These are phyloP conservation scores for Penicillium paxilli DNA, from an alignment of 495 filamentous ascomycete species.

Conservation along the genomic window DNA sequence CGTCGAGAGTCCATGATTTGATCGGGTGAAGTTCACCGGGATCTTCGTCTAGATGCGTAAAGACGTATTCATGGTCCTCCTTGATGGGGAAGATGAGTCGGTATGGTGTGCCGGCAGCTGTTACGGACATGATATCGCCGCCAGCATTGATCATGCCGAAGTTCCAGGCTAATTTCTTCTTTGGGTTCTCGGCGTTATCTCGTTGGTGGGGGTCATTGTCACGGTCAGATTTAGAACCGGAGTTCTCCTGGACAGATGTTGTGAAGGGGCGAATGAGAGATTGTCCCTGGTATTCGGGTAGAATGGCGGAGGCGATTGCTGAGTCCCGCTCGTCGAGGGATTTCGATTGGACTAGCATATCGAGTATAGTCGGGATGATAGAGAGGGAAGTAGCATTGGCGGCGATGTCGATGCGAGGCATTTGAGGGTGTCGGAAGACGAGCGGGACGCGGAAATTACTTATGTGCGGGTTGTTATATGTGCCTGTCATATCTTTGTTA, in stretches of 20 bases:
- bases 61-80: conserved; percentile 38
- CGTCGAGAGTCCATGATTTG: conserved; percentile 27
- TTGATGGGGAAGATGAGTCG: conserved; percentile 43
- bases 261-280: conserved; percentile 34
- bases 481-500: conserved; percentile 34
- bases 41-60: conserved; percentile 37
- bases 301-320: conserved; percentile 33
- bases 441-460: conserved; percentile 47
- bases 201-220: conserved; percentile 4
- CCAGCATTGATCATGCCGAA: conserved; percentile 48
- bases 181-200: conserved; percentile 6
- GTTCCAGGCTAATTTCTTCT: conserved; percentile 28
- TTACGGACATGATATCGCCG: conserved; percentile 37
- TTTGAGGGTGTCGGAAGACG: conserved; percentile 43
- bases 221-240: background rate
- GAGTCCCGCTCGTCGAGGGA: conserved; percentile 36
- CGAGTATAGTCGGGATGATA: conserved; percentile 48
- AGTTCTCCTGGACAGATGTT: conserved; percentile 7
- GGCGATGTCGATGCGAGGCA: conserved; percentile 39
- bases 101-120: conserved; percentile 34
- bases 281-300: conserved; percentile 39
- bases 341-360: conserved; percentile 41
- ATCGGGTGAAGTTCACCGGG: conserved; percentile 34
- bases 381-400: conserved; percentile 43
- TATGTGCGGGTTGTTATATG: conserved; percentile 47